Evolutionary conservation across 164 flowering plant genomes (phyloP).

Genomic region (Dillenia turbinata): DNA sequence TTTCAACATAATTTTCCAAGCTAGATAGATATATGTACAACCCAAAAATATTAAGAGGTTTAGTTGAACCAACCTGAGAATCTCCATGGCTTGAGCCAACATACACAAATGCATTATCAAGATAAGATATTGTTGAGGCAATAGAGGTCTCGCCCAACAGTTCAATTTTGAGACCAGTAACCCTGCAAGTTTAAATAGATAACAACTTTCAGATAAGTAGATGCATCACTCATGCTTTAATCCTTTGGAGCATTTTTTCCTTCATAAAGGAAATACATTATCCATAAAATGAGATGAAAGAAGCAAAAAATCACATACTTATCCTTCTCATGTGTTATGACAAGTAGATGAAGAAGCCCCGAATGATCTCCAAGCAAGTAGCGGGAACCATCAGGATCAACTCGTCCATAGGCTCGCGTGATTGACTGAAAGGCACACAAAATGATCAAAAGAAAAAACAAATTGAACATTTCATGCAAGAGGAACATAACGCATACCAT

Average conservation of each 20-base stretch:
- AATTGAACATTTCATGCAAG: no score
- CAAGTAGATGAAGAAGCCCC: constrained; percentile 92
- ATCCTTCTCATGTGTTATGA: constrained; percentile 92
- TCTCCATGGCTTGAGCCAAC: constrained; percentile 97
- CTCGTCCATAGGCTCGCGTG: constrained; percentile 92
- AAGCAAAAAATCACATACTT: constrained; percentile 42
- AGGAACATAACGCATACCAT: no score
- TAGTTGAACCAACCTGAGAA: constrained; percentile 64
- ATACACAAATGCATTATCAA: constrained; percentile 90
- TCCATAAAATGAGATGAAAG: constrained; percentile 1
- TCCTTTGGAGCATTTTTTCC: neutral
- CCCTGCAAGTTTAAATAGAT: constrained; percentile 41
- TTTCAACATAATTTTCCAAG: no score
- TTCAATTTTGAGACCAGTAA: constrained; percentile 94
- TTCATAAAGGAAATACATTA: neutral
- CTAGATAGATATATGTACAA: no score
- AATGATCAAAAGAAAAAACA: neutral
- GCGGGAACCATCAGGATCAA: constrained; percentile 97
- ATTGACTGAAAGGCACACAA: constrained; percentile 57
- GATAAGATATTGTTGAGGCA: constrained; percentile 92
- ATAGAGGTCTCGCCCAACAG: constrained; percentile 92
- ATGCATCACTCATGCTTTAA: neutral
- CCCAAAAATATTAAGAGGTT: no score
- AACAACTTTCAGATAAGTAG: neutral
- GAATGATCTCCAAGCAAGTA: constrained; percentile 93